Conservation (phyloP, 345 rosid species). For the Populus ilicifolia region DNA sequence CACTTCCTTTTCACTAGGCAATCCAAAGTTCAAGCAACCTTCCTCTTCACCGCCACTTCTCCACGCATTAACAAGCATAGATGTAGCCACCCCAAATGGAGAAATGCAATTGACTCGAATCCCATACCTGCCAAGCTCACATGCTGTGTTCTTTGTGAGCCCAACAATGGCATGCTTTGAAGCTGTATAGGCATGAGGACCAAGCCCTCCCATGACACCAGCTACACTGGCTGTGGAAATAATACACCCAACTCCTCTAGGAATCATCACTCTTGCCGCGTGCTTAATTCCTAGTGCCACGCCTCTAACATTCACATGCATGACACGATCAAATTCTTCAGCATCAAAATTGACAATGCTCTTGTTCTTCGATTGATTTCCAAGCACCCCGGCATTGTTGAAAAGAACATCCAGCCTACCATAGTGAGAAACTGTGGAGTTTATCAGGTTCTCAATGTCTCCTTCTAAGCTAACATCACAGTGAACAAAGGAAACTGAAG, state of each 20-base stretch:
- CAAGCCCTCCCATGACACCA: conserved; percentile 77
- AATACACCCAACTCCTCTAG: conserved; percentile 55
- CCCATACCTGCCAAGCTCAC: conserved; percentile 71
- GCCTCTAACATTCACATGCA: conserved; percentile 69
- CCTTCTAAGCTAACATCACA: conserved; percentile 68
- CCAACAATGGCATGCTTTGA: conserved; percentile 87
- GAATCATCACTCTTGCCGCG: conserved; percentile 70
- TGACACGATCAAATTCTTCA: conserved; percentile 61
- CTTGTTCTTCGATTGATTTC: conserved; percentile 56
- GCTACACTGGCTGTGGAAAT: conserved; percentile 80
- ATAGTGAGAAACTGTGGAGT: conserved; percentile 44
- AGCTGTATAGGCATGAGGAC: conserved; percentile 84
- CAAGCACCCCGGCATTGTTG: conserved; percentile 86
- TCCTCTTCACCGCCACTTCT: conserved; percentile 28
- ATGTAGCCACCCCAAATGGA: conserved; percentile 84
- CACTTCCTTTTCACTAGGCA: conserved; percentile 39
- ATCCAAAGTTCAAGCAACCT: conserved; percentile 28
- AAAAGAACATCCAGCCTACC: conserved; percentile 58
- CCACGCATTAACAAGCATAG: conserved; percentile 71
- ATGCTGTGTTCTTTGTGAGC: conserved; percentile 69
- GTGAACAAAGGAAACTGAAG: conserved; percentile 49
- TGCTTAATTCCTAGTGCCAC: conserved; percentile 74
- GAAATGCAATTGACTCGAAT: conserved; percentile 81
- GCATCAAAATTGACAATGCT: conserved; percentile 64
- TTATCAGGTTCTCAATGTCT: conserved; percentile 52